Evolutionary conservation across 2,329 filamentous ascomycete genomes (phyloP).

Genomic region (Aspergillus sp.): DNA sequence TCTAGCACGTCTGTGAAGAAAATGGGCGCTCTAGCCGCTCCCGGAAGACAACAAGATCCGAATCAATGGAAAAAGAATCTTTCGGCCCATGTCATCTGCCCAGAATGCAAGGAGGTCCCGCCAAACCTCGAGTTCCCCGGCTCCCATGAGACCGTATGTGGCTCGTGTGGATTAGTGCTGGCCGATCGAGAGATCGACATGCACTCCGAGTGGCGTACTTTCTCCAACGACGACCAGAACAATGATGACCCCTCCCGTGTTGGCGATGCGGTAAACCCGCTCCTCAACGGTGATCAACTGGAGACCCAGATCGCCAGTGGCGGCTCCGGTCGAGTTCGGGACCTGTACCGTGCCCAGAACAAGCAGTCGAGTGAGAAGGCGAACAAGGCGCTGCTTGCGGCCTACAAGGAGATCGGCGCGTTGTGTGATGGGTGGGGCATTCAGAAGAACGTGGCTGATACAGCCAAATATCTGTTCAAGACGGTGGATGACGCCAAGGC

Average conservation of each 20-base stretch:
- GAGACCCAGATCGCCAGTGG: slow-evolving; percentile 84
- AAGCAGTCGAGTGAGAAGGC: slow-evolving; percentile 77
- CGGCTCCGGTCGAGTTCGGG: slow-evolving; percentile 68
- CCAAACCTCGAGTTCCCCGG: slow-evolving; percentile 92
- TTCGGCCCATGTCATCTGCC: slow-evolving; percentile 80
- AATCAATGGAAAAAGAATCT: slow-evolving; percentile 75
- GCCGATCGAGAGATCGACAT: slow-evolving; percentile 91
- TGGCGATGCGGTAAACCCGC: slow-evolving; percentile 85
- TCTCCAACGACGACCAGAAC: slow-evolving; percentile 95
- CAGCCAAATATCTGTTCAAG: slow-evolving; percentile 94
- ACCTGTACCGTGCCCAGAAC: slow-evolving; percentile 80
- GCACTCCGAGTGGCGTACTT: slow-evolving; percentile 97
- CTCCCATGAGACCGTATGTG: slow-evolving; percentile 89
- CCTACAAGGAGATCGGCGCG: slow-evolving; percentile 83
- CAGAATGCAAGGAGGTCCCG: slow-evolving; percentile 87
- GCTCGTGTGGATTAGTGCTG: slow-evolving; percentile 85
- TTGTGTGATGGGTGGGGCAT: slow-evolving; percentile 84
- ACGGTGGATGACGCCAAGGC: slow-evolving; percentile 87
- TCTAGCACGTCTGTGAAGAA: slow-evolving; percentile 26
- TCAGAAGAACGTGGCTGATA: slow-evolving; percentile 77
- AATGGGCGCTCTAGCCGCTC: slow-evolving; percentile 40
- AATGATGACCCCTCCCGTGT: slow-evolving; percentile 98
- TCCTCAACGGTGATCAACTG: slow-evolving; percentile 86
- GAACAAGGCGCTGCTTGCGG: slow-evolving; percentile 76
- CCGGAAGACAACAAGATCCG: slow-evolving; percentile 34